Evolutionary conservation across 108 stramenopile genomes (phyloP).

Genomic region (Fragilariopsis cylindrus): DNA sequence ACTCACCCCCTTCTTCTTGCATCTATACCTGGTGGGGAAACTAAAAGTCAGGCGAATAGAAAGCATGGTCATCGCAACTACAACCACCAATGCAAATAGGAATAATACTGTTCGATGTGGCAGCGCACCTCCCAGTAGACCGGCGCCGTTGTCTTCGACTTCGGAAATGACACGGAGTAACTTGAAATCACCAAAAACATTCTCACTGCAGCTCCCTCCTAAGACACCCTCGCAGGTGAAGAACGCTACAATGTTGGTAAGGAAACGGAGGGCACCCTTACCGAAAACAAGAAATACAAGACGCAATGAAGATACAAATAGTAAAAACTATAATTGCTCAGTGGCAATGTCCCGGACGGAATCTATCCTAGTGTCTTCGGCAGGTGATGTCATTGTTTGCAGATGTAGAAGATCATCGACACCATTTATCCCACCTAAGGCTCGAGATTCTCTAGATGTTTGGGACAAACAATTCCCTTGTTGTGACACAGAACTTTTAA

Average conservation of each 20-base stretch:
- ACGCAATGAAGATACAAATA: neutral
- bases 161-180: neutral
- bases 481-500: slow-evolving; percentile 27
- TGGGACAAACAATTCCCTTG: slow-evolving; percentile 31
- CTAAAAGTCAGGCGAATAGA: too few relatives aligned
- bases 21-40: too few relatives aligned
- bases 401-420: slow-evolving; percentile 47
- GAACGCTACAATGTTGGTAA: neutral
- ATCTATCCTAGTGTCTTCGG: slow-evolving; percentile 59
- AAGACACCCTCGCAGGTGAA: neutral
- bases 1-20: too few relatives aligned
- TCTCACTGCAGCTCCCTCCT: neutral
- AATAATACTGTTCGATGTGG: neutral
- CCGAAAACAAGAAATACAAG: neutral
- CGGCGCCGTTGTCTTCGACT: neutral
- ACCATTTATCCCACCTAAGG: slow-evolving; percentile 22
- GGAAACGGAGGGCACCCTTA: neutral
- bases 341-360: slow-evolving; percentile 56
- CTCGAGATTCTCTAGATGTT: slow-evolving; percentile 6
- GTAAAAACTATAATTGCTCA: slow-evolving; percentile 20
- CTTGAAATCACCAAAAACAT: neutral
- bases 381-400: slow-evolving; percentile 75
- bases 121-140: neutral
- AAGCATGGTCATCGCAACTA: neutral
- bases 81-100: neutral